phyloP scores from a whole-genome alignment of 495 filamentous ascomycete species.

The Physcia stellaris region DNA sequence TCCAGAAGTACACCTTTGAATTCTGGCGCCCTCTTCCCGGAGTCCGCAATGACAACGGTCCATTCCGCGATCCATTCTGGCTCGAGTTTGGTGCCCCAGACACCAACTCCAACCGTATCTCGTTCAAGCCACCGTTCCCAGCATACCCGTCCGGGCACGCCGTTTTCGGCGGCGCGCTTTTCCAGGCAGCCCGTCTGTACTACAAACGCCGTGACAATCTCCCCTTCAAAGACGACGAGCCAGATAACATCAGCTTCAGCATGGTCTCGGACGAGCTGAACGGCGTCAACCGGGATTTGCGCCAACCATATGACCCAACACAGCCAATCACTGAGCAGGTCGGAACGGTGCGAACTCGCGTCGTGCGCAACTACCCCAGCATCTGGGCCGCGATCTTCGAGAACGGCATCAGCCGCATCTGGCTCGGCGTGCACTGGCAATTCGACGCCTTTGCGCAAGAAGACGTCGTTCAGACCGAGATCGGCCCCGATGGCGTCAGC shows the following conservation, averaged over 20 bases:
- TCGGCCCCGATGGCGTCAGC: slow-evolving; percentile 11
- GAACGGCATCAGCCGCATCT: slow-evolving; percentile 21
- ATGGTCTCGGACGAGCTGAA: slow-evolving; percentile 23
- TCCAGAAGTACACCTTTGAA: slow-evolving; percentile 21
- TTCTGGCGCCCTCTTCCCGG: slow-evolving; percentile 26
- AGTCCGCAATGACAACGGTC: slow-evolving; percentile 17
- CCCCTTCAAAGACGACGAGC: slow-evolving; percentile 15
- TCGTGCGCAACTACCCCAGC: slow-evolving; percentile 12
- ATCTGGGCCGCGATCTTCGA: slow-evolving; percentile 25
- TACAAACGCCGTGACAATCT: slow-evolving; percentile 19
- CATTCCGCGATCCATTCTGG: slow-evolving; percentile 20
- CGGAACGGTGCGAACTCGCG: slow-evolving; percentile 19
- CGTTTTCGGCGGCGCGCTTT: slow-evolving; percentile 22
- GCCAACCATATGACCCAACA: slow-evolving; percentile 17
- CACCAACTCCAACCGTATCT: slow-evolving; percentile 20
- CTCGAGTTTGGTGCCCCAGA: slow-evolving; percentile 21
- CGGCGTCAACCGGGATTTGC: slow-evolving; percentile 20
- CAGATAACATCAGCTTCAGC: slow-evolving; percentile 19
- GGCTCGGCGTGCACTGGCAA: slow-evolving; percentile 22
- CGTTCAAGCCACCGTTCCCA: slow-evolving; percentile 26
- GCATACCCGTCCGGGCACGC: slow-evolving; percentile 25
- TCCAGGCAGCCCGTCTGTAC: slow-evolving; percentile 22
- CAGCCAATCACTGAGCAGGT: slow-evolving; percentile 19
- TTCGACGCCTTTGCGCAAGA: slow-evolving; percentile 20
- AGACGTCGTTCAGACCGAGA: slow-evolving; percentile 13